Base-by-base conservation (phyloP, 768 basidiomycete species). In the Lactarius hengduanensis region DNA sequence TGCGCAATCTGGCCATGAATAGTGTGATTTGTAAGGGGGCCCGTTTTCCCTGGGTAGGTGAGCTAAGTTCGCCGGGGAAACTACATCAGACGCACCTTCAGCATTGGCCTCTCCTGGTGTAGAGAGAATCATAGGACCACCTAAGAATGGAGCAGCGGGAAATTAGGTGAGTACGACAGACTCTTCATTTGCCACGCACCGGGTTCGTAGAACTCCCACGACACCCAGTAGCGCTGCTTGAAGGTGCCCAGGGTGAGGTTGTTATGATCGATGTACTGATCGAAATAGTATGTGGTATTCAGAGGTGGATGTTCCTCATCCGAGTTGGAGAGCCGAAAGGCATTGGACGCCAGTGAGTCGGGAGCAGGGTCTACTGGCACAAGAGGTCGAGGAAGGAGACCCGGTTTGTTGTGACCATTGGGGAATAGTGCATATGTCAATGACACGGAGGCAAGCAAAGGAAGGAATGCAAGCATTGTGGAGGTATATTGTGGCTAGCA, bases 91-190 rank as follows among this genome's bases (percentile, higher is more conserved):
- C 72, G 66, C 74, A 73, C 81, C 61, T 77, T 73, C 81, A 7
- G 86, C 87, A 71, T 86, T 82, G 18, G 61, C 71, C 76, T 91
- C 89, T 43, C 90, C 88, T 1, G 89, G 89, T 3, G 88, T 91
- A 72, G 81, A 79, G 20, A 89, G 72, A 57, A 90, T 79, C 56
- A 90, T 83, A 1, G 87, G 86, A 5, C 88, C 87, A 78, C 76
- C 72, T 68, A 62, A 15, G 38, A 47, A 40, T 0, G 7, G 18
- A 20, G 6, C 18, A 43, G 9, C 9, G 7, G 18, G 6, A 53
- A 15, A 54, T 32, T 10, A 28, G 50, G 50, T 22, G 28, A 28
- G 50, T 43, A 43, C 6, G 7, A 3, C 18, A 28, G 22, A 13
- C n/a, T 40, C 26, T 41, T 36, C 38, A 16, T 4, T n/a, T 32